phyloP scores from a whole-genome alignment of 371 early-diverging fungal genomes.

The Rhizopus sp. region DNA sequence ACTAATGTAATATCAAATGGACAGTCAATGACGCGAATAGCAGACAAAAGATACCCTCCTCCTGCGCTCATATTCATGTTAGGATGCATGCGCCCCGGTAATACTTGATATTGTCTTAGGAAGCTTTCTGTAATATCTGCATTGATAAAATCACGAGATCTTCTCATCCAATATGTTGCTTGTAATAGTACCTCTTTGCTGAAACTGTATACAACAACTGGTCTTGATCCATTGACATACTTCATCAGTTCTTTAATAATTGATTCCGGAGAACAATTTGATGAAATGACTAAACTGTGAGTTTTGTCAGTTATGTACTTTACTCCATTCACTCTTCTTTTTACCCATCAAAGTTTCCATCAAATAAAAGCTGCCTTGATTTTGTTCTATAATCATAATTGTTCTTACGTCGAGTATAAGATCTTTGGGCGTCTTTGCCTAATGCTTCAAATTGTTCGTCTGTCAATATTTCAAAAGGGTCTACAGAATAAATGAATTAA shows the following conservation, averaged over 20 bases:
- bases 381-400: conserved; percentile 26
- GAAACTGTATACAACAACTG: conserved; percentile 82
- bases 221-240: conserved; percentile 79
- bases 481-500: conserved; percentile 14
- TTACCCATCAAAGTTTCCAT: conserved; percentile 70
- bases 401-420: conserved; percentile 42
- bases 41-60: conserved; percentile 84
- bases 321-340: background rate
- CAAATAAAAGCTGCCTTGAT: conserved; percentile 40
- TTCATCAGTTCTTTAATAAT: conserved; percentile 69
- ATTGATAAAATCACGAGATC: conserved; percentile 70
- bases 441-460: conserved; percentile 35
- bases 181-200: conserved; percentile 81
- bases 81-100: conserved; percentile 93
- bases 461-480: conserved; percentile 34
- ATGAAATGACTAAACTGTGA: conserved; percentile 77
- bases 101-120: conserved; percentile 88
- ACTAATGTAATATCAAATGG: conserved; percentile 36
- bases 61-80: conserved; percentile 85
- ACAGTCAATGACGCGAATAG: conserved; percentile 63
- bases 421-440: conserved; percentile 27
- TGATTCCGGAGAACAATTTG: conserved; percentile 69
- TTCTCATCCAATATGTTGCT: conserved; percentile 72
- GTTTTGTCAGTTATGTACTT: background rate
- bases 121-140: conserved; percentile 87